Evolutionary conservation across 345 rosid species (phyloP).

Genomic region (Brassica napus): DNA sequence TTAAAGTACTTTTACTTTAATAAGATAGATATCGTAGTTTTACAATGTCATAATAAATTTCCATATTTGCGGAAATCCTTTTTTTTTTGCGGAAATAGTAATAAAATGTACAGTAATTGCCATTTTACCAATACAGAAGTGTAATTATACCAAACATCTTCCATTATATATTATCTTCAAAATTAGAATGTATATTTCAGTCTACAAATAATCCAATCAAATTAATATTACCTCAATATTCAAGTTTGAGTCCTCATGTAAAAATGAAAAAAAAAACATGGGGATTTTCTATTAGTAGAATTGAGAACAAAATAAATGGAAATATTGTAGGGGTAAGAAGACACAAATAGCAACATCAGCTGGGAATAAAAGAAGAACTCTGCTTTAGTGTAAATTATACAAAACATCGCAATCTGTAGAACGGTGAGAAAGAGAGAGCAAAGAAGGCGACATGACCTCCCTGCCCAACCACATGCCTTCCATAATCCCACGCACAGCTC

Average conservation of each 20-base stretch:
- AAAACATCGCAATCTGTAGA: slow-evolving; percentile 37
- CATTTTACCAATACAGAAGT: background rate
- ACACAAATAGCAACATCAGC: slow-evolving; percentile 29
- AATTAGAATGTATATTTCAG: background rate
- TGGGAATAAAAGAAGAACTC: slow-evolving; percentile 19
- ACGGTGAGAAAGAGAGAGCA: slow-evolving; percentile 36
- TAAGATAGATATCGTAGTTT: background rate
- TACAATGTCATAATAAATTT: background rate
- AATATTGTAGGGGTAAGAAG: slow-evolving; percentile 24
- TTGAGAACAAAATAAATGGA: background rate
- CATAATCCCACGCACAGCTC: slow-evolving; percentile 45
- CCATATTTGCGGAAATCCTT: background rate
- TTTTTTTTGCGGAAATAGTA: background rate
- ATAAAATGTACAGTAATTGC: background rate
- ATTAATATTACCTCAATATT: background rate
- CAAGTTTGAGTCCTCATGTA: background rate
- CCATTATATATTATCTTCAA: background rate
- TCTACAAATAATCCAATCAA: background rate
- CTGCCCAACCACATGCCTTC: slow-evolving; percentile 46
- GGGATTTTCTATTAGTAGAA: background rate
- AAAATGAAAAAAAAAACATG: background rate
- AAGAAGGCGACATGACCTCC: slow-evolving; percentile 42
- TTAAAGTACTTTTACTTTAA: too few relatives aligned
- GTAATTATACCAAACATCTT: background rate
- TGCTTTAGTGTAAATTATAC: slow-evolving; percentile 25